Evolutionary conservation across 2,329 filamentous ascomycete species (phyloP).

Genomic region (Pseudofabraea citricarpa): DNA sequence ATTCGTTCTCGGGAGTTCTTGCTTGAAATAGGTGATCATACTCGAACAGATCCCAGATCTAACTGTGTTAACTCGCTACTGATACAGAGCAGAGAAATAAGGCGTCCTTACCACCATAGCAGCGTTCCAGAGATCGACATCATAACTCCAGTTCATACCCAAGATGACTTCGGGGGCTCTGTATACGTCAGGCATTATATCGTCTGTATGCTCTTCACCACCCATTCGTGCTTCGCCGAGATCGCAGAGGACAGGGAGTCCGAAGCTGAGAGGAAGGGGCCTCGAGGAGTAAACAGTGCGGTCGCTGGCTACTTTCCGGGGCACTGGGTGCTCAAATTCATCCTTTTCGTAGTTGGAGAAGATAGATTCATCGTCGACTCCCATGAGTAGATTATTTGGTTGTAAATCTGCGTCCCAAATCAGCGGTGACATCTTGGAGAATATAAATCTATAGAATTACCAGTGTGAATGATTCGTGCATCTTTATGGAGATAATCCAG

Average conservation of each 20-base stretch:
- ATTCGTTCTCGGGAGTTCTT: background rate
- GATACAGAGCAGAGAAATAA: too few species aligned
- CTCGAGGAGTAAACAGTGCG: conserved; percentile 39
- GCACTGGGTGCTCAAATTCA: conserved; percentile 34
- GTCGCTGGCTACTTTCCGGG: conserved; percentile 36
- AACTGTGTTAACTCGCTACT: too few species aligned
- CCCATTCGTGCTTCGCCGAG: conserved; percentile 41
- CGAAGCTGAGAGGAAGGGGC: conserved; percentile 25
- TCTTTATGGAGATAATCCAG: conserved; percentile 41
- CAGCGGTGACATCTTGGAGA: conserved; percentile 1
- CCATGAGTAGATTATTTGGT: conserved; percentile 41
- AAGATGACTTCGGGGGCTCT: conserved; percentile 43
- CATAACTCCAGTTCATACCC: conserved; percentile 34
- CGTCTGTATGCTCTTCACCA: conserved; percentile 28
- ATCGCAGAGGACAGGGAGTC: conserved; percentile 40
- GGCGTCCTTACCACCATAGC: conserved; percentile 40
- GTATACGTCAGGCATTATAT: conserved; percentile 37
- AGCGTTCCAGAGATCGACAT: conserved; percentile 45
- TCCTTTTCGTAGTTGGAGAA: conserved; percentile 34
- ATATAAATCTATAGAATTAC: conserved; percentile 23
- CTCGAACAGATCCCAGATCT: conserved; percentile 5
- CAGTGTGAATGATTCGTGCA: conserved; percentile 40
- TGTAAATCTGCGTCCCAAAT: conserved; percentile 34
- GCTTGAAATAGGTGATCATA: background rate
- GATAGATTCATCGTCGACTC: conserved; percentile 30